Evolutionary conservation across 768 basidiomycete species (phyloP), one percentile per base, ranked within the genome.

Genomic region (Suillus discolor): DNA sequence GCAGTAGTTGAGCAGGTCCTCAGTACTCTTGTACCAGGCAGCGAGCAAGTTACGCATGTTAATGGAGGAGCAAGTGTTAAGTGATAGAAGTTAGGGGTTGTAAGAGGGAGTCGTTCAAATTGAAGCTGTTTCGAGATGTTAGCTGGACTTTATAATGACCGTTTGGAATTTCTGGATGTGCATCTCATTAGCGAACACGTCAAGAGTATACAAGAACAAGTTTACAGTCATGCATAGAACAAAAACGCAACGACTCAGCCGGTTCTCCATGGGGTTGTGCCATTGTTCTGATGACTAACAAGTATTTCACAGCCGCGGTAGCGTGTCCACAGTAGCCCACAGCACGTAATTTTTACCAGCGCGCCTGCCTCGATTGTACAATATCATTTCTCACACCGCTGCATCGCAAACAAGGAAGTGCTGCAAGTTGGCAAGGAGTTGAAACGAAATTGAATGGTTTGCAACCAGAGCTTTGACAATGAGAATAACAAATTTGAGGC

Each of bases 1-100:
- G 5, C 54, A 55, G 20, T 55, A 55, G 5, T 55, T 13, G 31
- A 55, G 54, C 20, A 55, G 31, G 6, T 34, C 31, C 31, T 55
- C 54, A n/a, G 54, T 55, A 20, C 31, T 55, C 31, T 55, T 55
- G 31, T 55, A 55, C 54, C 54, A 55, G 18, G 54, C 31, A 18
- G 54, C 54, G 54, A 55, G 20, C 31, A 34, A 31, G 20, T 12
- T 55, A n/a, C 18, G 54, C 54, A 55, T 55, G 16, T 53, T 7
- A 18, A 28, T 28, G 31, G 31, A 28, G 54, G 18, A 20, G 31
- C 31, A 6, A 18, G 15, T 53, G 25, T 18, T 28, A 31, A 6
- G 51, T 51, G 51, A 25, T 31, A 20, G 31, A 31, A 12, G 12
- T 47, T 25, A 25, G 13, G 47, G 23, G 23, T 49, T 49, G 7